These are phyloP conservation scores for Grifola frondosa DNA, from an alignment of 1,284 basidiomycete species.

Conservation along the genomic window DNA sequence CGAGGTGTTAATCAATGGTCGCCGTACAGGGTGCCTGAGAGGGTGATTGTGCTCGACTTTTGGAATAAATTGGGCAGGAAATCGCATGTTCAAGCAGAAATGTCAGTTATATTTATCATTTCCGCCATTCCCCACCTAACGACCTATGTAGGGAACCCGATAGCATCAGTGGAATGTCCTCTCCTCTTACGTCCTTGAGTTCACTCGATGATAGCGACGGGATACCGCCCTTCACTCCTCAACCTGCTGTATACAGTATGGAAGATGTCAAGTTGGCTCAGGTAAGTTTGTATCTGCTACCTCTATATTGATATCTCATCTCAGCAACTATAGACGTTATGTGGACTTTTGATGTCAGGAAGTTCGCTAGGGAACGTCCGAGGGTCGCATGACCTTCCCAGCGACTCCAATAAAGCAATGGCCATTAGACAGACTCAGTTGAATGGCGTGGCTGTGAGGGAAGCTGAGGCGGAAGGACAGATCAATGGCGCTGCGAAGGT, in stretches of 20 bases:
- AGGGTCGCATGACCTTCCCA: not conserved
- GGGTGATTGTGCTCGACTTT: constrained; percentile 90
- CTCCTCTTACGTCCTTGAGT: constrained; percentile 73
- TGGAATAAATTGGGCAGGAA: constrained; percentile 79
- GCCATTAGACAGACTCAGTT: constrained; percentile 1
- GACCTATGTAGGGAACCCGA: constrained; percentile 9
- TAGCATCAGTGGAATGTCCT: constrained; percentile 55
- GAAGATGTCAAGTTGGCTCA: constrained; percentile 44
- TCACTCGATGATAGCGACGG: constrained; percentile 67
- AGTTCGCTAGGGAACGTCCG: not conserved
- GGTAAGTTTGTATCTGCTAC: constrained; percentile 16
- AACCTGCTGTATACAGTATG: constrained; percentile 27
- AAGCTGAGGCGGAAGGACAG: not conserved
- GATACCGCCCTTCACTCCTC: constrained; percentile 17
- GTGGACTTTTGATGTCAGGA: constrained; percentile 14
- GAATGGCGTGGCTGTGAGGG: not conserved
- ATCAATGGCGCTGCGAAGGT: no score
- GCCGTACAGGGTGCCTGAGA: constrained; percentile 94
- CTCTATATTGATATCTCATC: not conserved
- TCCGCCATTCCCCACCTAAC: not conserved
- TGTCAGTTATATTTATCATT: constrained; percentile 36
- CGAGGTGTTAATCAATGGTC: constrained; percentile 79
- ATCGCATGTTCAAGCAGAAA: constrained; percentile 35
- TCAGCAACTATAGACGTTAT: constrained; percentile 13
- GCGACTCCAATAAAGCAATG: constrained; percentile 4